A percentile compares a stretch with the other conserved stretches of the same genome.
Evolutionary conservation across 768 basidiomycete species (phyloP).

Genomic region (Mycena galopus): DNA sequence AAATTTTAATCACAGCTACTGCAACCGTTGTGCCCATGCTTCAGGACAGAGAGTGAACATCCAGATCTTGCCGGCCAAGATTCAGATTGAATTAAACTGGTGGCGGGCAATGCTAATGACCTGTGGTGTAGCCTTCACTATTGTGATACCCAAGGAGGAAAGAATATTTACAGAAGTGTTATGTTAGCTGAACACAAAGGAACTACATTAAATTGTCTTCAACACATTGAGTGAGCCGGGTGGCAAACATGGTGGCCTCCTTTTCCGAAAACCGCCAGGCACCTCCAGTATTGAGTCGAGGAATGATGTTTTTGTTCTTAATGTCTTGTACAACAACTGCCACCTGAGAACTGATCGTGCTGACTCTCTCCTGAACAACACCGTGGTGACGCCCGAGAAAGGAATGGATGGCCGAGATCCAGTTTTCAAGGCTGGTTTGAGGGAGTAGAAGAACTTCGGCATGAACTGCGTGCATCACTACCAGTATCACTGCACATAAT

Average conservation of each 20-base stretch:
- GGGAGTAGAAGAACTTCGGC: neutral
- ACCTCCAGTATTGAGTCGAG: neutral
- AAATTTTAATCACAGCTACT: too few species aligned
- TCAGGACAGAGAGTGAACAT: too few species aligned
- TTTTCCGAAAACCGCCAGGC: neutral
- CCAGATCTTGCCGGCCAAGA: too few species aligned
- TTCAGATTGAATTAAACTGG: too few species aligned
- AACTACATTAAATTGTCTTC: constrained; percentile 1
- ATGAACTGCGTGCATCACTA: constrained; percentile 1
- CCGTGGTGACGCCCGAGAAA: neutral
- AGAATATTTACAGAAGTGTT: too few species aligned
- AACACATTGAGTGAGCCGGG: neutral
- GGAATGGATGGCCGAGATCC: neutral
- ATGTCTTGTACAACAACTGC: neutral
- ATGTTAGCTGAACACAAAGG: too few species aligned
- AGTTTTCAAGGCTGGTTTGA: neutral
- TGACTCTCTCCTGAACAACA: neutral
- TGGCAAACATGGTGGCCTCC: neutral
- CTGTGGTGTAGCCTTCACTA: too few species aligned
- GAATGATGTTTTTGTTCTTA: neutral
- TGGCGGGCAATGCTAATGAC: too few species aligned
- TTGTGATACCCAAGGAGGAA: too few species aligned
- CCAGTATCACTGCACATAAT: constrained; percentile 1
- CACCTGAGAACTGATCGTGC: constrained; percentile 1
- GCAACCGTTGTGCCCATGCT: too few species aligned